Base-by-base conservation (phyloP, 768 basidiomycete species). In the Suillus clintonianus region DNA sequence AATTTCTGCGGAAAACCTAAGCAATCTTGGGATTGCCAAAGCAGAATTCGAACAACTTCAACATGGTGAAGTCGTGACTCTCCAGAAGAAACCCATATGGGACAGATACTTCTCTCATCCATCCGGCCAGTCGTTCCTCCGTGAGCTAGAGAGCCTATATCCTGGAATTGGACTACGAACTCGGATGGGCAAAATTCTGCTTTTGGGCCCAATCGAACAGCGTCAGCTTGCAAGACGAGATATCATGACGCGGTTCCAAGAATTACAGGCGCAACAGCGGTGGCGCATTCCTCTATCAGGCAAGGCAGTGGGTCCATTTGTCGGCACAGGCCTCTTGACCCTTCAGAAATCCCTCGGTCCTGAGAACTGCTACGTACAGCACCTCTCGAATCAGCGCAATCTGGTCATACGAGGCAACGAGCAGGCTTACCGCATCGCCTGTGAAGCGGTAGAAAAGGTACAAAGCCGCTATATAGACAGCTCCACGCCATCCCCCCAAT, bases 391-490 rank as follows among this genome's bases (percentile, higher is more conserved):
- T 61, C 73, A 75, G 7, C 79, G 79, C 14, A 62, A 64, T 5
- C 79, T 94, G 11, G 71, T 77, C 5, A 74, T 93, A 13, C 85
- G 86, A n/a, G 91, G 90, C 5, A 79, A 82, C 59, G 78, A 84
- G 14, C 66, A 71, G 6, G 66, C 72, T 10, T 77, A 67, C 39
- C 74, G 60, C 36, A 66, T 63, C 0, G 80, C 80, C 0, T 82
- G 81, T 62, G 69, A 81, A 48, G 74, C 76, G 3, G 83, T 83
- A 2, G 74, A 78, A 60, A 80, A 82, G 4, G 78, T 79, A 5
- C 74, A 76, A 43, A 66, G 39, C 51, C 70, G 69, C 34, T 71
- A 71, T 27, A 64, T 68, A 27, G 63, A 48, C 15, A 51, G 54
- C 34, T 72, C 65, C 43, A 67, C 63, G 22, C 71, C 62, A 14